phyloP scores from a whole-genome alignment of 176 grass and related monocot genomes.

The Otatea glauca region DNA sequence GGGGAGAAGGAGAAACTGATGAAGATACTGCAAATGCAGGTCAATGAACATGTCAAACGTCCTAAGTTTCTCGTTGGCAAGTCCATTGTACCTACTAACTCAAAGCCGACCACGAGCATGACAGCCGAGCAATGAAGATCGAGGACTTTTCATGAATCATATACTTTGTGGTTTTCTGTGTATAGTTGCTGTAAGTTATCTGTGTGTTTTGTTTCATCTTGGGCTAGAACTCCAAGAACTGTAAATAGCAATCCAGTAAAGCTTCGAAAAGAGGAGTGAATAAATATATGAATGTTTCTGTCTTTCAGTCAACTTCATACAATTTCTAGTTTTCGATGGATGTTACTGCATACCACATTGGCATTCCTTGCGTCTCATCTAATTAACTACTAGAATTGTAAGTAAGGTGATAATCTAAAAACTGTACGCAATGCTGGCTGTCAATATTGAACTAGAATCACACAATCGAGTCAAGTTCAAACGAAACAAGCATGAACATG shows the following conservation, averaged over 20 bases:
- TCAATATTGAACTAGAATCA: neutral
- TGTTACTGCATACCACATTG: too few species aligned
- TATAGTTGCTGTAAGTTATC: neutral
- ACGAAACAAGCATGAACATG: neutral
- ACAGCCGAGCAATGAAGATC: neutral
- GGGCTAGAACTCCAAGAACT: neutral
- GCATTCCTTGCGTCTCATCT: neutral
- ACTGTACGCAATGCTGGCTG: too few species aligned
- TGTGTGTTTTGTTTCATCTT: neutral
- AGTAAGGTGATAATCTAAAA: neutral
- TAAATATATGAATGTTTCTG: neutral
- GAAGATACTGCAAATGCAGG: conserved; percentile 17
- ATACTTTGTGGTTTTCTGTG: neutral
- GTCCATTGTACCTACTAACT: neutral
- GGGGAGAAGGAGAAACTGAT: conserved; percentile 36
- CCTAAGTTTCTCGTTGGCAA: conserved; percentile 51
- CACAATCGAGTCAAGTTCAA: neutral
- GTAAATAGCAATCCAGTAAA: neutral
- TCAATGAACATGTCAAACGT: neutral
- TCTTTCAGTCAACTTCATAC: neutral
- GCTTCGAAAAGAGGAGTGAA: neutral
- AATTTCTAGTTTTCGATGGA: neutral
- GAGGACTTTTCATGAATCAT: neutral
- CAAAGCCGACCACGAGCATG: neutral
- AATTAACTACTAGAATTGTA: too few species aligned